Base-by-base conservation (phyloP, 2,329 filamentous ascomycete species). In the Berkeleyomyces rouxiae region DNA sequence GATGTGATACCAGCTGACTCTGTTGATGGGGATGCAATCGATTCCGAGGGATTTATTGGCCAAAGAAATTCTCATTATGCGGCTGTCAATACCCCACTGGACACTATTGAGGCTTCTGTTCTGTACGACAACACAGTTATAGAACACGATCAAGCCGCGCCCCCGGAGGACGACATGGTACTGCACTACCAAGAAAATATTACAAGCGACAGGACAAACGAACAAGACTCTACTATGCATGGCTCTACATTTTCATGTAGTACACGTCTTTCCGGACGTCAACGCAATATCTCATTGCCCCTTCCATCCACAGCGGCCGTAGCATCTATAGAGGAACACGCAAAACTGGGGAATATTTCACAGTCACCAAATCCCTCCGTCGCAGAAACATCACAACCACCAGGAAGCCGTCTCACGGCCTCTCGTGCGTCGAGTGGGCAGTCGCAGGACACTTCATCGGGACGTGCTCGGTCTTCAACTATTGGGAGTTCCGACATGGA, bases 401-500 rank as follows among this genome's bases (percentile, higher is more conserved):
- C 36, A 31, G 36, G n/a, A 11, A 55, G 51, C n/a, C n/a, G 36
- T n/a, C 37, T 73, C 64, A 74, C 75, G 70, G 49, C 57, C 36
- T 63, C 61, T 5, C 61, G 58, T 11, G 44, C 60, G 6, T 63
- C 58, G 0, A 65, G 63, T 57, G 63, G 61, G 13, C 57, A 62
- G 37, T 64, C 63, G 9, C 59, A 64, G 23, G 58, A 49, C 7
- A 51, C 10, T 4, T 64, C 46, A 63, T 69, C 70, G 36, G 69
- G 70, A 23, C 68, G 63, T 65, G 72, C 73, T 59, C 68, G 70
- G 61, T 69, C 69, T 6, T 88, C 85, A 33, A 87, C 84, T 37
- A 77, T 86, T 66, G 81, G 83, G 65, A 85, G 84, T 65, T 89
- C 85, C 37, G 87, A 90, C 68, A 80, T 82, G 69, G 85, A 89